Conservation (phyloP, 768 basidiomycete genomes). For the Podaxis sp. region DNA sequence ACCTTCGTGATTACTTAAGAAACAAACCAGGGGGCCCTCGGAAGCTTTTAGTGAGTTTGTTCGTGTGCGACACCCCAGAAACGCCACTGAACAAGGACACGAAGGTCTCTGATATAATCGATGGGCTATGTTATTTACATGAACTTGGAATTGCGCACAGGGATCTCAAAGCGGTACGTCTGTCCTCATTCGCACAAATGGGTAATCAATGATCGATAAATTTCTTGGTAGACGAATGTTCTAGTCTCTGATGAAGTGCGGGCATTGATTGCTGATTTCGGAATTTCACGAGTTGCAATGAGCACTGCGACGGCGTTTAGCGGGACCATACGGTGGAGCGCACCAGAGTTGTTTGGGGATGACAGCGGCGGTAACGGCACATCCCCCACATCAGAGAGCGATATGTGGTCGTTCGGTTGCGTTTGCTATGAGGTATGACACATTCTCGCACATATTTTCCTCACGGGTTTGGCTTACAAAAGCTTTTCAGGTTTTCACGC, state of each 20-base stretch:
- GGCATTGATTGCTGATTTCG: too few species aligned
- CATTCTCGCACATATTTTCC: neutral
- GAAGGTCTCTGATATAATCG: neutral
- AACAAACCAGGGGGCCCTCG: neutral
- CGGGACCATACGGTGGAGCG: neutral
- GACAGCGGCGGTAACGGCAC: too few species aligned
- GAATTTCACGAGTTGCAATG: too few species aligned
- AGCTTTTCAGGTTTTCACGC: neutral
- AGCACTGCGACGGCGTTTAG: too few species aligned
- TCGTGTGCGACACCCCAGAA: neutral
- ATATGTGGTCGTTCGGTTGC: neutral
- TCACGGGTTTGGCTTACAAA: neutral
- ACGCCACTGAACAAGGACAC: neutral
- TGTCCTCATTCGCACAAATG: too few species aligned
- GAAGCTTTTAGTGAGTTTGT: neutral
- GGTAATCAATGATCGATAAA: too few species aligned
- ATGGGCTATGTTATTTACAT: neutral
- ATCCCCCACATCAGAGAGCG: too few species aligned
- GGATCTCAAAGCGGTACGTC: neutral
- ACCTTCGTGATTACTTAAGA: neutral
- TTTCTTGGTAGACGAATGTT: too few species aligned
- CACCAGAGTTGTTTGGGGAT: neutral
- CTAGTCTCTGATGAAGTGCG: too few species aligned
- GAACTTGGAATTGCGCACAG: neutral
- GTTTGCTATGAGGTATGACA: neutral